Conservation (phyloP, 1,284 basidiomycete species). For the Schizopora paradoxa region DNA sequence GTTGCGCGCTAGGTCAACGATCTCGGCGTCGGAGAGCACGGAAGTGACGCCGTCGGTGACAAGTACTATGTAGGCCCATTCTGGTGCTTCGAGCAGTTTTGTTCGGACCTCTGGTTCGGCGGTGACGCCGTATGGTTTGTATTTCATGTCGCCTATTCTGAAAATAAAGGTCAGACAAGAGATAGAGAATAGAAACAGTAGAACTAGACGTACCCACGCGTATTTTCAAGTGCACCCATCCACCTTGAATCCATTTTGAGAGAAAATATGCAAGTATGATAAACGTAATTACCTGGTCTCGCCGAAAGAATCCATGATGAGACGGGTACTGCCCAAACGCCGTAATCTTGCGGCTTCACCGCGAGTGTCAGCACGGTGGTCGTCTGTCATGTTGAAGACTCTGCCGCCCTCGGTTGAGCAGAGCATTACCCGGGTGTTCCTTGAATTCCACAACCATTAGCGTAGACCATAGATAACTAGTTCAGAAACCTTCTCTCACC, state of each 20-base stretch:
- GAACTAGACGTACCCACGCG: slow-evolving; percentile 61
- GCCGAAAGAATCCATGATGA: slow-evolving; percentile 94
- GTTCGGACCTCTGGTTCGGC: slow-evolving; percentile 91
- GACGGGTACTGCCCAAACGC: slow-evolving; percentile 83
- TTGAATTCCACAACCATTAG: slow-evolving; percentile 28
- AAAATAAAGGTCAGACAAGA: slow-evolving; percentile 5
- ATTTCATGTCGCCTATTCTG: slow-evolving; percentile 88
- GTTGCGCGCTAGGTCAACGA: slow-evolving; percentile 82
- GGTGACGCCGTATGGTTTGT: slow-evolving; percentile 88
- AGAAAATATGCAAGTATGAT: neutral
- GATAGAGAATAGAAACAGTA: slow-evolving; percentile 4
- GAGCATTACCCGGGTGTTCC: slow-evolving; percentile 86
- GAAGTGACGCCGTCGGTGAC: slow-evolving; percentile 91
- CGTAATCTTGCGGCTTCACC: slow-evolving; percentile 83
- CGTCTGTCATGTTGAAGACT: slow-evolving; percentile 80
- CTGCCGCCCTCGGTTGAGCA: slow-evolving; percentile 70
- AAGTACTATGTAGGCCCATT: slow-evolving; percentile 77
- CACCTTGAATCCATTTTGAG: slow-evolving; percentile 46
- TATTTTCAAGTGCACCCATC: slow-evolving; percentile 96
- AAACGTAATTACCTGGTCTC: slow-evolving; percentile 65
- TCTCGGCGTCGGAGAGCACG: slow-evolving; percentile 88
- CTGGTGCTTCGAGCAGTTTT: slow-evolving; percentile 66
- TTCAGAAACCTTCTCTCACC: slow-evolving; percentile 43
- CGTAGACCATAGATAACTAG: slow-evolving; percentile 9
- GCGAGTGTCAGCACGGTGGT: slow-evolving; percentile 88